Evolutionary conservation across 73 alveolate species (phyloP).

Genomic region (Diophrys appendiculata): DNA sequence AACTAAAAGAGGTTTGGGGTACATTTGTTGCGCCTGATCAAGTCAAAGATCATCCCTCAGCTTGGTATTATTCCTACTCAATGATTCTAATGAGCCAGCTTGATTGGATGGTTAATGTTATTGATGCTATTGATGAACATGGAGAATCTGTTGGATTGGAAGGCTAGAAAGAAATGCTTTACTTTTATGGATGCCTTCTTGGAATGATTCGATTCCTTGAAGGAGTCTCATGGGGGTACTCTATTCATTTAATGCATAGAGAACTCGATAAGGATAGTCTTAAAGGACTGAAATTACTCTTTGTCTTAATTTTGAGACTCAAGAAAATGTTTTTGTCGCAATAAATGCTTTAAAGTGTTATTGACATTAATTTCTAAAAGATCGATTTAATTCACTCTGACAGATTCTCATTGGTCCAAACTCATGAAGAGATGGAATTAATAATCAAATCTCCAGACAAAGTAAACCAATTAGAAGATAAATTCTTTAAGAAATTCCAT

Average conservation of each 20-base stretch:
- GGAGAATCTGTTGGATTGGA: not conserved
- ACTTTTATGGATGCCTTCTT: slow-evolving; percentile 31
- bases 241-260: slow-evolving; percentile 44
- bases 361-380: not conserved
- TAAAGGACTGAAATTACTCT: slow-evolving; percentile 29
- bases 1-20: not conserved
- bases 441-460: not conserved
- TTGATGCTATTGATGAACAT: not conserved
- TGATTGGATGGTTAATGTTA: not conserved
- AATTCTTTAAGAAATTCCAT: too few species aligned
- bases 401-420: not conserved
- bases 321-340: not conserved
- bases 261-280: slow-evolving; percentile 44
- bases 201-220: slow-evolving; percentile 52
- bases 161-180: not conserved
- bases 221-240: slow-evolving; percentile 63
- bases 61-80: not conserved
- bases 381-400: not conserved
- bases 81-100: not conserved
- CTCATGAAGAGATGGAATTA: not conserved
- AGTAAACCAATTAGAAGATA: too few species aligned
- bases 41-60: too few species aligned
- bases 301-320: slow-evolving; percentile 32
- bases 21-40: not conserved
- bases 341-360: not conserved